phyloP scores from a whole-genome alignment of 257 asterid genomes.

The Solanum ossicruentum region DNA sequence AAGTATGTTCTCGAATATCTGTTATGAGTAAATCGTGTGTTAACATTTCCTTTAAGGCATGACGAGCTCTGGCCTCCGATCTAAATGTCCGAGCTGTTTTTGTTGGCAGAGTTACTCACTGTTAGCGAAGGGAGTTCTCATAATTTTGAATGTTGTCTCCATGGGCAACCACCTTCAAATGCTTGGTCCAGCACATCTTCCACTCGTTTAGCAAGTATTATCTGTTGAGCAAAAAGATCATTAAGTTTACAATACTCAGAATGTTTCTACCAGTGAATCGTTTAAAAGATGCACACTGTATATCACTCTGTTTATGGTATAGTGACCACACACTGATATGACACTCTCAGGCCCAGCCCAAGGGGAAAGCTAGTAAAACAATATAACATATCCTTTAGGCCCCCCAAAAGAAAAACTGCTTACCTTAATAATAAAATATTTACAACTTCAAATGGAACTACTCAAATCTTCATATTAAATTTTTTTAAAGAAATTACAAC shows the following conservation, averaged over 20 bases:
- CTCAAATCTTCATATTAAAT: not conserved
- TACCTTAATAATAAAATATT: not conserved
- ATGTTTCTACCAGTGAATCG: not conserved
- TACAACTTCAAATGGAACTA: not conserved
- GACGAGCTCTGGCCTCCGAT: not conserved
- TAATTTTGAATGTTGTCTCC: conserved; percentile 64
- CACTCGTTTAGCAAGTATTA: conserved; percentile 72
- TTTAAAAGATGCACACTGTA: not conserved
- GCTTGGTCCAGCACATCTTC: conserved; percentile 98
- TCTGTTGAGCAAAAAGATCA: conserved; percentile 22
- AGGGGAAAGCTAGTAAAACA: not conserved
- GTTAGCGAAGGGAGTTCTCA: conserved; percentile 19
- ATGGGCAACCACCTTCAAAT: conserved; percentile 94
- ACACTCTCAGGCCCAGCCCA: not conserved
- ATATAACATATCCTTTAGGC: not conserved
- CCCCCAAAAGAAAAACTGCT: not conserved
- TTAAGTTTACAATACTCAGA: not conserved
- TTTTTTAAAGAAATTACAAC: no score
- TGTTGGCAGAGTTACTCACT: not conserved
- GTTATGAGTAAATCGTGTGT: not conserved
- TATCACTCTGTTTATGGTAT: not conserved
- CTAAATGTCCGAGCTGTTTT: not conserved
- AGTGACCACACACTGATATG: not conserved
- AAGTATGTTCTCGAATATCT: not conserved
- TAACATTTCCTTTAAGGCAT: not conserved